Base-by-base conservation (phyloP, 768 basidiomycete genomes). In the Termitomyces titanicus region DNA sequence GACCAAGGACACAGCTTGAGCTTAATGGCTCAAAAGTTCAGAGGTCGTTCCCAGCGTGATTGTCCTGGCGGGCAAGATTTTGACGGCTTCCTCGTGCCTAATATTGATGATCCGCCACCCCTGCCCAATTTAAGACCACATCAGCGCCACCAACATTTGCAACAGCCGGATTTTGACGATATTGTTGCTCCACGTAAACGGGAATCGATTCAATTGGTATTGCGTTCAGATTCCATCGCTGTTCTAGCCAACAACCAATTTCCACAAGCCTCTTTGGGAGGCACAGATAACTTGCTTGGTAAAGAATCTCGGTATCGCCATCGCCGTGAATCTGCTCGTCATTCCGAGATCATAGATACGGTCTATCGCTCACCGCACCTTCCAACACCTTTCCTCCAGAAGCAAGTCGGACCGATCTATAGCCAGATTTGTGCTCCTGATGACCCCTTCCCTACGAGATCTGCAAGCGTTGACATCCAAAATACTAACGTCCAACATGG, bases 71-170 rank as follows among this genome's bases (percentile, higher is more conserved):
- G 15, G 20, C 11, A 43, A 13, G 13, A 43, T 7, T 43, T 43
- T 15, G 42, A 24, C 12, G 42, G 5, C 12, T 13, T 10, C 20
- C 9, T n/a, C n/a, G n/a, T 12, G 42, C 69, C 74, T 51, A 62
- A 66, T 43, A 63, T 66, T 20, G 68, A 74, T 47, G 77, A 79
- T 58, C 75, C 70, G 2, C 78, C 79, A 12, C 79, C 71, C 27
- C 18, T 42, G 24, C 64, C 61, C 20, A 65, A 66, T 47, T 24
- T 70, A 33, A 61, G 68, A 29, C 60, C 51, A 24, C 61, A 61
- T 8, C 55, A 63, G 42, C 61, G 58, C 29, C 54, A 48, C 25
- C 64, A 62, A 24, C 58, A 53, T 40, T 34, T 22, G 38, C 45
- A 39, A 42, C 49, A 24, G 24, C 47, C 31, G 13, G 15, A 18